phyloP scores from a whole-genome alignment of 805 yeast species.

The Saccharomycopsis selenospora region DNA sequence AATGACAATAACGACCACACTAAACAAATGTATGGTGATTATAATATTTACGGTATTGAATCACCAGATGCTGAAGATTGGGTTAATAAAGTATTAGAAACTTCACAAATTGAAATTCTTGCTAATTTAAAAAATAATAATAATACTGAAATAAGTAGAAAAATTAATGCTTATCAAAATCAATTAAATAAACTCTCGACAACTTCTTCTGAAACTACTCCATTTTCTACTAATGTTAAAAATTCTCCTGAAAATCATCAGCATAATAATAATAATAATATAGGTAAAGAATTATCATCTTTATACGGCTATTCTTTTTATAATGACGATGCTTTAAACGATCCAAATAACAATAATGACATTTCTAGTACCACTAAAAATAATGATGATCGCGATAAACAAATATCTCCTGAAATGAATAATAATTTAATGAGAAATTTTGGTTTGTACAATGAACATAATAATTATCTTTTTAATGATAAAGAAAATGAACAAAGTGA shows the following conservation, averaged over 20 bases:
- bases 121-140: conserved; percentile 9
- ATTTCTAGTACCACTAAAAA: not conserved
- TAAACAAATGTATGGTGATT: conserved; percentile 18
- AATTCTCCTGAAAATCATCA: not conserved
- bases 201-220: conserved; percentile 7
- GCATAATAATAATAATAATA: not conserved
- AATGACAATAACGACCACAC: conserved; percentile 4
- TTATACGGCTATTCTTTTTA: conserved; percentile 18
- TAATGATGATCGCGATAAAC: no score
- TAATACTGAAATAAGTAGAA: not conserved
- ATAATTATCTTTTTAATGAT: no score
- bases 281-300: not conserved
- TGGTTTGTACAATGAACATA: not conserved
- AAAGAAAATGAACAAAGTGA: not conserved
- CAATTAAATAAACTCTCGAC: conserved; percentile 9
- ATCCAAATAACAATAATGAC: not conserved
- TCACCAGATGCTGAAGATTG: conserved; percentile 20
- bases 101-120: conserved; percentile 17
- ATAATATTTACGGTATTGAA: conserved; percentile 20
- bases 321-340: conserved; percentile 10
- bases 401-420: not conserved
- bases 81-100: conserved; percentile 19
- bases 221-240: conserved; percentile 3
- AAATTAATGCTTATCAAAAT: conserved; percentile 11
- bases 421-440: not conserved